Evolutionary conservation across 352 stramenopile species (phyloP).

Genomic region (Phytophthora foliorum): DNA sequence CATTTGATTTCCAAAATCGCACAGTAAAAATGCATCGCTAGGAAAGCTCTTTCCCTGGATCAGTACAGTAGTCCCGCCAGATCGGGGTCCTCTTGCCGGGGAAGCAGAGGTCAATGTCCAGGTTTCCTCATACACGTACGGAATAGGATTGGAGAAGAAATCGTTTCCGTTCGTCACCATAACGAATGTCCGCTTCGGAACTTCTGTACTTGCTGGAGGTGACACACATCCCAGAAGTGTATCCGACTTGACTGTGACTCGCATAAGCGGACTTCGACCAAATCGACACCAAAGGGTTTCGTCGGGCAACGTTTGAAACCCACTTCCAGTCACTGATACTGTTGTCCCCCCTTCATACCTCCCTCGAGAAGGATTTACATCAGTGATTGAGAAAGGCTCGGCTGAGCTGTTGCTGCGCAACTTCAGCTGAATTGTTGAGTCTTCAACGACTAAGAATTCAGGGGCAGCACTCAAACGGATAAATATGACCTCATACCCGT

Average conservation of each 20-base stretch:
- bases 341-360: conserved; percentile 50
- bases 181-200: conserved; percentile 46
- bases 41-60: conserved; percentile 49
- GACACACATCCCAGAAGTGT: conserved; percentile 50
- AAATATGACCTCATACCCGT: conserved; percentile 72
- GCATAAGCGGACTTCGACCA: conserved; percentile 47
- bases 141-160: conserved; percentile 71
- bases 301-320: conserved; percentile 43
- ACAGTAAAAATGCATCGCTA: conserved; percentile 35
- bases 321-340: conserved; percentile 49
- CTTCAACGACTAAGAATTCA: conserved; percentile 56
- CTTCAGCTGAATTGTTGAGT: conserved; percentile 52
- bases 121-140: conserved; percentile 54
- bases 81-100: conserved; percentile 39
- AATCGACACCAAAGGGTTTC: conserved; percentile 63
- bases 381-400: conserved; percentile 34
- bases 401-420: conserved; percentile 43
- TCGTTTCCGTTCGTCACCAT: conserved; percentile 63
- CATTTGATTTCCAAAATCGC: conserved; percentile 44
- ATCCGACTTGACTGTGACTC: conserved; percentile 48
- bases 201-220: conserved; percentile 32
- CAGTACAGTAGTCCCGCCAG: conserved; percentile 46
- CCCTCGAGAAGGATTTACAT: conserved; percentile 43
- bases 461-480: conserved; percentile 54
- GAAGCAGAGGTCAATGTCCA: conserved; percentile 45